Conservation (phyloP, 495 filamentous ascomycete species). For the Astrocystis sublimbata region DNA sequence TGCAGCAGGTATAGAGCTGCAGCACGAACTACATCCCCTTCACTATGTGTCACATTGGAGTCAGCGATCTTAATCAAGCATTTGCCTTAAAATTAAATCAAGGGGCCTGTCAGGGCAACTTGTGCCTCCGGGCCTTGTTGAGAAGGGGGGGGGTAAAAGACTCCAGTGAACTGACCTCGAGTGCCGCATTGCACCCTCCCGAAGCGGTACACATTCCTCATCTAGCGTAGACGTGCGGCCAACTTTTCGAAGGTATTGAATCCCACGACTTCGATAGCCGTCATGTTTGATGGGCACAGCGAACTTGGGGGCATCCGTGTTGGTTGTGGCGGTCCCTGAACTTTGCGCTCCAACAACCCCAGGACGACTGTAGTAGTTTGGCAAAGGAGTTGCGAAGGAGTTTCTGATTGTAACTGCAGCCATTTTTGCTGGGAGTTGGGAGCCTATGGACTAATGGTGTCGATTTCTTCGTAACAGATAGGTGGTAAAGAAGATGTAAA, state of each 20-base stretch:
- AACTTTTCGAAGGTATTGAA: background rate
- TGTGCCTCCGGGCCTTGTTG: no score
- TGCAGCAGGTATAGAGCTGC: constrained; percentile 1
- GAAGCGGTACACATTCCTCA: background rate
- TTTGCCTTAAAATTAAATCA: no score
- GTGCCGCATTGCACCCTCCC: background rate
- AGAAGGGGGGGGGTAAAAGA: no score
- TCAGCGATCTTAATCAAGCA: no score
- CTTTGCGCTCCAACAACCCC: background rate
- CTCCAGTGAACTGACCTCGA: no score
- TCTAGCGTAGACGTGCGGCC: background rate
- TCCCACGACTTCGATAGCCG: background rate
- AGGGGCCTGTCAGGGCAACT: no score
- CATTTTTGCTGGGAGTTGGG: background rate
- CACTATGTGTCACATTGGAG: no score
- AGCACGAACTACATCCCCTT: constrained; percentile 6
- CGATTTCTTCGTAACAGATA: no score
- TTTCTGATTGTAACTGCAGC: background rate
- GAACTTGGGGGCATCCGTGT: background rate
- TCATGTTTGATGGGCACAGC: background rate
- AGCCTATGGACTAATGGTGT: background rate
- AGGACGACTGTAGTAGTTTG: background rate
- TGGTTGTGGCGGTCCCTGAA: background rate
- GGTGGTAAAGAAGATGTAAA: background rate
- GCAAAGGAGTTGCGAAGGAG: background rate